phyloP scores from a whole-genome alignment of 2,329 filamentous ascomycete species.

The Cercospora sojina region DNA sequence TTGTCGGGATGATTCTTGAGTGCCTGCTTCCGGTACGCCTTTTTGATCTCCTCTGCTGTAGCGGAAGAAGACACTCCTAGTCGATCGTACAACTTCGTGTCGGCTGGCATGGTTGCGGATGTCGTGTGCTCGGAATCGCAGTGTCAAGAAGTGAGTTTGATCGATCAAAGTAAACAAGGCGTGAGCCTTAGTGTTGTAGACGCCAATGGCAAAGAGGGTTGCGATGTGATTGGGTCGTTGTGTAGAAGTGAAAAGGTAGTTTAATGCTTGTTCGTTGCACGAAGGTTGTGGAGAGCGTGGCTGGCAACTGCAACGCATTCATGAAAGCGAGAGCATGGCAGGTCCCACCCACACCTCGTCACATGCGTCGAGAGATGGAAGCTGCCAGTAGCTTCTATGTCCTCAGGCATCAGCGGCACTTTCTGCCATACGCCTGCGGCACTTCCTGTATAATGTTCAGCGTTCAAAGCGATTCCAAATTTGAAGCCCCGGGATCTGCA shows the following conservation, averaged over 20 bases:
- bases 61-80: slow-evolving; percentile 76
- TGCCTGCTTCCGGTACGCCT: slow-evolving; percentile 86
- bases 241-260: slow-evolving; percentile 11
- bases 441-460: background rate
- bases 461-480: background rate
- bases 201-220: background rate
- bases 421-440: too few relatives aligned
- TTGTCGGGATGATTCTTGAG: slow-evolving; percentile 89
- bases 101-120: slow-evolving; percentile 70
- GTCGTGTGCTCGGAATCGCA: slow-evolving; percentile 5
- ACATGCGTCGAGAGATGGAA: slow-evolving; percentile 2
- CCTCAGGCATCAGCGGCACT: background rate
- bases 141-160: slow-evolving; percentile 1
- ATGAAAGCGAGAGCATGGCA: slow-evolving; percentile 1
- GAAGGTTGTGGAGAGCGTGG: slow-evolving; percentile 1
- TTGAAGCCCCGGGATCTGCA: background rate
- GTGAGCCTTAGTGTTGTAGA: slow-evolving; percentile 7
- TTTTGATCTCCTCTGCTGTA: slow-evolving; percentile 93
- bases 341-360: slow-evolving; percentile 1
- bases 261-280: slow-evolving; percentile 6
- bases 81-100: slow-evolving; percentile 92
- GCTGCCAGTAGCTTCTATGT: slow-evolving; percentile 8
- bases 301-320: background rate
- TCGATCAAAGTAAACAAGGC: slow-evolving; percentile 10
- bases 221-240: slow-evolving; percentile 9